Base-by-base conservation (phyloP, 352 stramenopile genomes). In the Phytophthora colocasiae region DNA sequence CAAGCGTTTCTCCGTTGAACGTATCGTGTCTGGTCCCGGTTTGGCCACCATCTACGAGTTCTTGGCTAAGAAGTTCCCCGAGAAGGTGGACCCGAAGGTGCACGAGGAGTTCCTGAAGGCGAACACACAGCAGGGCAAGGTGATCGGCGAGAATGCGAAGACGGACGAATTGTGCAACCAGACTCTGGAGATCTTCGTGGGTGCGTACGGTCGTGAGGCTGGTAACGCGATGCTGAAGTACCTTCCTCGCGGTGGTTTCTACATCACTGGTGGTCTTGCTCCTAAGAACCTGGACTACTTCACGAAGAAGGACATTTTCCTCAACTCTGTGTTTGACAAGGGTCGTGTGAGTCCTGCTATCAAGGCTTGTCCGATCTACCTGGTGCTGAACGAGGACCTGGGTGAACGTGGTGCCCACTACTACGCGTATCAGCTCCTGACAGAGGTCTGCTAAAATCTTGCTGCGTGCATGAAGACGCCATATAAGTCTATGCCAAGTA, bases 21-120 rank as follows among this genome's bases (percentile, higher is more conserved):
- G 96, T 41, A 90, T 99, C 49, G 91, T 99, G 19, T 98, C 90
- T 63, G 97, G 97, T 19, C 93, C 74, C 17, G 97, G 97, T 61
- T 74, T 99, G 47, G 94, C 91, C 17, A 98, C 97, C 73, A 93
- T 98, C 48, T 98, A 99, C 81, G 93, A 98, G 55, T 99, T 99
- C 77, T 81, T 99, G 52, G 77, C 87, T 9, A 68, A 90, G 46
- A 96, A 98, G 78, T 95, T 91, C 80, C 76, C 89, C 6, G 77
- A 97, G 14, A 93, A 91, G 66, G 87, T 93, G 58, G 81, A 97
- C 73, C 51, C 64, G 51, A 65, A 66, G 14, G 66, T 99, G 69
- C 74, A 97, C 76, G 69, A 67, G 22, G 80, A 89, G 55, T 91
- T 91, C 32, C 48, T 77, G 41, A 58, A 45, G 10, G 75, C 82